phyloP scores from a whole-genome alignment of 1,284 basidiomycete species.

The Abortiporus biennis region DNA sequence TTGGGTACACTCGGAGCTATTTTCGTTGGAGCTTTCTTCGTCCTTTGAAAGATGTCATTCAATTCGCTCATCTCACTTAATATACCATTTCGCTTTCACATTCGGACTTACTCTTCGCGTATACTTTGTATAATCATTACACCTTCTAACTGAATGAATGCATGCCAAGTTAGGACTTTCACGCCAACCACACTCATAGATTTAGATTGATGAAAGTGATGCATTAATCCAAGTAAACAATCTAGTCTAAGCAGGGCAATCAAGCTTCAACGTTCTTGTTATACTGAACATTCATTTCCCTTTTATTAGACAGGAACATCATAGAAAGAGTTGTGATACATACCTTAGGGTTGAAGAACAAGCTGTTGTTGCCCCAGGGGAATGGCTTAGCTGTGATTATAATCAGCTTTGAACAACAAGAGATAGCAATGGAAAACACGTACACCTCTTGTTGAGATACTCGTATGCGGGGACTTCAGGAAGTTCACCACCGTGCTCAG shows the following conservation, averaged over 20 bases:
- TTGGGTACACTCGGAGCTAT: no score
- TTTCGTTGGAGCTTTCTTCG: slow-evolving; percentile 32
- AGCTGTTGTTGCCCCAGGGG: slow-evolving; percentile 77
- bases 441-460: slow-evolving; percentile 65
- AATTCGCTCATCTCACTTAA: background rate
- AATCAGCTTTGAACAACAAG: background rate
- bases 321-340: slow-evolving; percentile 15
- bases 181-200: no score
- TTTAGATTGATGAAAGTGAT: no score
- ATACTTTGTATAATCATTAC: background rate
- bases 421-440: slow-evolving; percentile 5
- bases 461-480: slow-evolving; percentile 69
- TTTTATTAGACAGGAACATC: slow-evolving; percentile 1
- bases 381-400: slow-evolving; percentile 49
- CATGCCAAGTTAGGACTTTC: no score
- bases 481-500: slow-evolving; percentile 70
- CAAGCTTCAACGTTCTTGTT: slow-evolving; percentile 44
- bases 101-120: background rate
- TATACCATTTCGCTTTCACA: background rate
- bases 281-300: slow-evolving; percentile 47
- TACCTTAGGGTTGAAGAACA: slow-evolving; percentile 78
- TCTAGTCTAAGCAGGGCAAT: no score
- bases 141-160: background rate
- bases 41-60: slow-evolving; percentile 26
- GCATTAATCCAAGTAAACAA: no score